Base-by-base conservation (phyloP, 495 filamentous ascomycete genomes). In the Aspergillus carlsbadensis region DNA sequence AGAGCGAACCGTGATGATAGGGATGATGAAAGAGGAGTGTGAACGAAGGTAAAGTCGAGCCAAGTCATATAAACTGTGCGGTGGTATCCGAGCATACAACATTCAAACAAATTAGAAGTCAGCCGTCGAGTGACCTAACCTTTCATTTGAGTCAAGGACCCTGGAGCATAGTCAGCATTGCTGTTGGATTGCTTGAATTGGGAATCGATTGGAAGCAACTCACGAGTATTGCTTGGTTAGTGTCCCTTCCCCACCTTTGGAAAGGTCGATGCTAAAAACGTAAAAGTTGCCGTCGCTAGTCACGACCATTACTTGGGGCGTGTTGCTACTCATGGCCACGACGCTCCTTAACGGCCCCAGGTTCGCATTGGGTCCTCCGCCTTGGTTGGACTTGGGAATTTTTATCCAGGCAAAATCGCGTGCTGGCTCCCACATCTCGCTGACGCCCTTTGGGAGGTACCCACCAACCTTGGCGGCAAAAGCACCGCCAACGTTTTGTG, bases 331-430 rank as follows among this genome's bases (percentile, higher is more conserved):
- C 86, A 98, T 91, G 6, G 95, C 94, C 35, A 98, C 94, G 24
- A 98, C 95, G 57, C 91, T 97, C 57, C 86, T 73, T 15, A 95
- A 65, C 4, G 82, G 81, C 1, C 76, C 76, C 6, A 61, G 56
- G 20, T 64, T 60, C n/a, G 66, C 65, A 13, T 76, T 74, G 7
- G 67, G 69, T 42, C 74, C 70, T 53, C 70, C 41, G 10, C 66
- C 65, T 56, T 70, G 54, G 61, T 59, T 69, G 5, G 74, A 57
- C 64, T 87, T 89, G n/a, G 94, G 94, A 22, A 98, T 80, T 69
- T 92, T 96, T 63, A 97, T 87, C 81, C 89, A 96, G 1, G 94
- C 94, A 72, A 98, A 98, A 69, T 98, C 95, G 43, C 94, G 83
- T 41, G 89, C 80, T 13, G 94, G 94, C 65, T 98, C 95, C 91